Conservation (phyloP, 495 filamentous ascomycete genomes). For the Podospora tetraspora region DNA sequence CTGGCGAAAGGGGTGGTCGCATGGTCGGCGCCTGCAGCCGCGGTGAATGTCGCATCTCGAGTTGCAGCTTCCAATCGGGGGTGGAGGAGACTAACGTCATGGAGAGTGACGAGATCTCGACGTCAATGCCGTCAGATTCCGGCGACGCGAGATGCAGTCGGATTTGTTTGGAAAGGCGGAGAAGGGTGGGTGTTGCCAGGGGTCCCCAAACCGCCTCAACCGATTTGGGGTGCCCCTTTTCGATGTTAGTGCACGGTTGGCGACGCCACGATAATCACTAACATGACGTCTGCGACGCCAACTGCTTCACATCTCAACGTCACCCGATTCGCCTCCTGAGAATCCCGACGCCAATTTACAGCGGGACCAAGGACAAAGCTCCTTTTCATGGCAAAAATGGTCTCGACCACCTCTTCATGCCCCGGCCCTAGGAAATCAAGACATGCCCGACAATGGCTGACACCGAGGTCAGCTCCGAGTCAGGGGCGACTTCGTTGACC, state of each 20-base stretch:
- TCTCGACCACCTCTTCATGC: neutral
- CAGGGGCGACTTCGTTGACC: neutral
- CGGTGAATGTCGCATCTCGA: neutral
- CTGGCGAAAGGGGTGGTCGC: neutral
- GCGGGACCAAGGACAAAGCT: neutral
- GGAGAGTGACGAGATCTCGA: neutral
- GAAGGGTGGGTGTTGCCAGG: neutral
- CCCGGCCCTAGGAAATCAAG: neutral
- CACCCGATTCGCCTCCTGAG: neutral
- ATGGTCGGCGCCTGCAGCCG: neutral
- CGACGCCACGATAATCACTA: constrained; percentile 1
- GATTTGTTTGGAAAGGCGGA: neutral
- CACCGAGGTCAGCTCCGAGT: neutral
- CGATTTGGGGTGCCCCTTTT: constrained; percentile 2
- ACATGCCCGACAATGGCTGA: neutral
- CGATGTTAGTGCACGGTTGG: constrained; percentile 13
- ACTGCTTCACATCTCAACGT: constrained; percentile 10
- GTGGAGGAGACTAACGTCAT: neutral
- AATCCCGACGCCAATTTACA: neutral
- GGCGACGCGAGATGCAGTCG: neutral
- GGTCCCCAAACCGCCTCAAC: neutral
- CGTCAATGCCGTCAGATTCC: neutral
- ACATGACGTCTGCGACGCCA: constrained; percentile 17
- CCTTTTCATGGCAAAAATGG: neutral
- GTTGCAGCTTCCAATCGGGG: neutral